These are phyloP conservation scores for Penicillium sp. DNA, from an alignment of 2,329 filamentous ascomycete genomes.

Conservation along the genomic window DNA sequence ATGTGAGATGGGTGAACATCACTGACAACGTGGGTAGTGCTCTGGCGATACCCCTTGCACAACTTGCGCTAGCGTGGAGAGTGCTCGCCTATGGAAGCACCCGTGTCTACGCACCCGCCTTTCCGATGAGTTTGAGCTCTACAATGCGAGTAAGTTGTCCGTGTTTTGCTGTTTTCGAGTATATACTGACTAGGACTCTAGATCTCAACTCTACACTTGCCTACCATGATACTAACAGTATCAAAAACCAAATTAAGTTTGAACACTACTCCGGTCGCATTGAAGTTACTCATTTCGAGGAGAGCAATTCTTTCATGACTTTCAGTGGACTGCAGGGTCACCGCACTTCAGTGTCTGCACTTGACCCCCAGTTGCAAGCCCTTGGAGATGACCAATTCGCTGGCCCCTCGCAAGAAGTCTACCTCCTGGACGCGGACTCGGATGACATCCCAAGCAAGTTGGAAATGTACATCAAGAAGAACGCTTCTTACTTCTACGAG, in stretches of 20 bases:
- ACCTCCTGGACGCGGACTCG: constrained; percentile 50
- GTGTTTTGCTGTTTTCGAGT: not conserved
- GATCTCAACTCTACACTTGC: constrained; percentile 53
- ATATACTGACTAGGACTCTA: constrained; percentile 23
- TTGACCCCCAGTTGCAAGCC: constrained; percentile 44
- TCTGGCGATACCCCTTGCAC: constrained; percentile 59
- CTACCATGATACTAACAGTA: constrained; percentile 50
- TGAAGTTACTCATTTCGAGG: constrained; percentile 56
- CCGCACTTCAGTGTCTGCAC: constrained; percentile 34
- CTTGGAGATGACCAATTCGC: constrained; percentile 41
- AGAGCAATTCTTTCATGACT: constrained; percentile 48
- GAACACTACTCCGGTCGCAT: constrained; percentile 51
- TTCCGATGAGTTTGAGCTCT: constrained; percentile 57
- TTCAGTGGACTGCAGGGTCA: constrained; percentile 44
- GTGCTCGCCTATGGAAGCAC: constrained; percentile 60
- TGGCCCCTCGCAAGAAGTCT: constrained; percentile 40
- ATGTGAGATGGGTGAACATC: not conserved
- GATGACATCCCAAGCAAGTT: constrained; percentile 53
- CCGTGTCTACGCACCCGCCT: constrained; percentile 58
- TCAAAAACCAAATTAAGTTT: constrained; percentile 49
- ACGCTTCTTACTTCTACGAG: constrained; percentile 46
- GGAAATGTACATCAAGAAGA: constrained; percentile 54
- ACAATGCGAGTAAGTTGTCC: constrained; percentile 47
- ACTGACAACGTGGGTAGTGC: constrained; percentile 39
- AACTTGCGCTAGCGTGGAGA: constrained; percentile 59